Base-by-base conservation (phyloP, 139 green algal species). In the Haematococcus lacustris region DNA sequence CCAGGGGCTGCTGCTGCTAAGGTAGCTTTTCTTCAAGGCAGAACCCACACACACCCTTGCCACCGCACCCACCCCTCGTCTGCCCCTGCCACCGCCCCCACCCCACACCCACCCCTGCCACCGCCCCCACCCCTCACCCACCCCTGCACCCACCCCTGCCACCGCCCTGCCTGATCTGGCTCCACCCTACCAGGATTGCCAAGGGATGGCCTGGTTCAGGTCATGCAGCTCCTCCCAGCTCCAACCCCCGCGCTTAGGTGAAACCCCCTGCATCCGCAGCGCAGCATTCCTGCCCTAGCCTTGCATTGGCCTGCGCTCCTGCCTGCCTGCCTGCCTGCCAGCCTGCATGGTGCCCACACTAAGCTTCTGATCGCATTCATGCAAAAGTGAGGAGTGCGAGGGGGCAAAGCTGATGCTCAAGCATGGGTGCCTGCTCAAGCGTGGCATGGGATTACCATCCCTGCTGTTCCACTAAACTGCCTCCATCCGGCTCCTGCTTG, bases 201-300 rank as follows among this genome's bases (percentile, higher is more conserved):
- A 88, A 37, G 76, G 60, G 3, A 84, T 78, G 38, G 61, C 43
- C 1, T 37, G 21, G 62, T 90, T 88, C 34, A 88, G 74, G 9
- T 80, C 67, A 4, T 83, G 78, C 67, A 90, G 73, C 53, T 86
- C 77, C 25, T 80, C 70, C 86, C 83, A 90, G 38, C 13, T 68
- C 74, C 76, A 91, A 21, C 86, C 84, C 4, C 86, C 86, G 2
- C 37, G 41, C 66, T 79, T 78, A n/a, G 86, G 78, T 35, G 62
- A 57, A 9, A 76, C 57, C 3, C 76, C 81, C 66, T 77, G 59
- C 21, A 26, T n/a, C 6, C 59, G 17, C 23, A 57, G 13, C 47
- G 21, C 47, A 13, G 13, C 13, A 13, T 57, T 13, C 47, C 47
- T 21, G 47, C 47, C 21, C 13, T 21, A 13, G 47, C 21, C 47